Evolutionary conservation across 768 basidiomycete species (phyloP), one percentile per base, ranked within the genome.

Genomic region (Daedaleopsis sinensis): DNA sequence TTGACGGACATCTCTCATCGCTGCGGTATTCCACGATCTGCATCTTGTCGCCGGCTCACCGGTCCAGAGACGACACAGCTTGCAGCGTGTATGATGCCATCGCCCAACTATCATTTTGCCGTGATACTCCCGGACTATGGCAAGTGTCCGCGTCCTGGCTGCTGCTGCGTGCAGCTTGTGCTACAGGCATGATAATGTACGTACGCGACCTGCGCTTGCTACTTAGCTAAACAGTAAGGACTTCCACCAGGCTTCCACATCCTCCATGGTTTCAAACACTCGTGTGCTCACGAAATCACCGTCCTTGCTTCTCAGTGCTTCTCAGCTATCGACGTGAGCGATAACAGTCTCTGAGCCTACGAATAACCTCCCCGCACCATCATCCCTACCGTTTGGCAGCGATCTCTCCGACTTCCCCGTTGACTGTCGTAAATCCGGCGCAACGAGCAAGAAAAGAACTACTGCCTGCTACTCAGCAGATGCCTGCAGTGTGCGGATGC

Each of bases 1-100:
- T 49, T 21, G 47, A 49, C 32, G 19, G 27, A 21, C 55, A 42
- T 38, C 50, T 27, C 48, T 16, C 55, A 36, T 39, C 39, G 43
- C 15, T 50, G 55, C 23, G 47, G n/a, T 13, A 27, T 24, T 49
- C 47, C 55, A 55, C 43, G 61, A 62, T 62, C 51, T 57, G 55
- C 61, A 55, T 53, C 61, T 46, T 51, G 35, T 47, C 43, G 51
- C 61, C 55, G 55, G 51, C 46, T 61, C 36, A 50, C 57, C 61
- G 60, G 60, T 36, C 47, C 47, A 48, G 44, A 47, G n/a, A 48
- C 38, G n/a, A n/a, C n/a, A n/a, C n/a, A 15, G 15, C 18, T 11
- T 42, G 49, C 23, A 42, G 52, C 44, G n/a, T 32, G 44, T 19
- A 62, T 57, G 58, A 59, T 54, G 52, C 58, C 52, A 54, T 59